Evolutionary conservation across 2,329 filamentous ascomycete species (phyloP), one percentile per base, ranked within the genome.

Genomic region (Cadophora sp.): DNA sequence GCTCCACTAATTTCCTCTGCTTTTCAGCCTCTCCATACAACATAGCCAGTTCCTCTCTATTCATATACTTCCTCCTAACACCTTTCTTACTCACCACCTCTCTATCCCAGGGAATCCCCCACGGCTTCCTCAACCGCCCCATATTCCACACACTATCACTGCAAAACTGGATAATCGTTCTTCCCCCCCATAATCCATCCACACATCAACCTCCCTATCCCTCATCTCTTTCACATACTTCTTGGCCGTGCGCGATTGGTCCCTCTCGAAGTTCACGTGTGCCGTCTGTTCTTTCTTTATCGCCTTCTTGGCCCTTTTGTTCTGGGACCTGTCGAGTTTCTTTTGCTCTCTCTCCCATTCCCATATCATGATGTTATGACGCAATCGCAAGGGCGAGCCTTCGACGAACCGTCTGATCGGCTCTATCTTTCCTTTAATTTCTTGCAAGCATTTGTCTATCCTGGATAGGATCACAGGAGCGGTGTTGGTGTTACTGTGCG

Each of bases 21-120:
- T 53, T 59, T 36, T 65, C 62, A 3, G 56, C 60, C 45, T 39
- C 24, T 24, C 50, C 24, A 16, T 27, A 27, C 27, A 14, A 33
- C 50, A 13, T 6, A 8, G 27, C 27, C 27, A 30, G 3, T 30
- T 30, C 27, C 27, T 30, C 27, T 6, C 27, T 30, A 14, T 33
- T 9, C 1, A 53, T 30, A 39, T 39, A 5, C 50, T 53, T 33
- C 50, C 24, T 53, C 41, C 41, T 18, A 45, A 11, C 65, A 43
- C 36, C 53, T 1, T 33, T 1, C 27, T n/a, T 5, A 33, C 24
- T 8, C 13, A 53, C 24, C 50, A 4, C 36, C 36, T 39, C 36
- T 39, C 36, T 39, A 39, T 39, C 36, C 36, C 36, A 39, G 2
- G 36, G 36, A 13, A 39, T 39, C 36, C 8, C 36, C 36, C 36